Evolutionary conservation across 257 asterid genomes (phyloP).

Genomic region (Nicotiana knightiana): DNA sequence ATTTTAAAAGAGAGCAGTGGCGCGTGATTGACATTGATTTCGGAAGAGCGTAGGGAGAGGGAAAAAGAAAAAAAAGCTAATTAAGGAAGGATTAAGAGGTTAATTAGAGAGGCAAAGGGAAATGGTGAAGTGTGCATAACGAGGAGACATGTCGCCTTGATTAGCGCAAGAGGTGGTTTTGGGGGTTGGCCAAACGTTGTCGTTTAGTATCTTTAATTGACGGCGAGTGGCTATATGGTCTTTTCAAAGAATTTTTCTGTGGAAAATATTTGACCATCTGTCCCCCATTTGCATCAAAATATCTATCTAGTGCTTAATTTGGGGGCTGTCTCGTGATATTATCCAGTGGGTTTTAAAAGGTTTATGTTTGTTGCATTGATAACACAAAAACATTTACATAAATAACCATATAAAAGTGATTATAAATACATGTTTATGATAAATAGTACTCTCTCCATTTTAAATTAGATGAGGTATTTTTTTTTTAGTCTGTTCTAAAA

Average conservation of each 20-base stretch:
- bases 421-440: no score
- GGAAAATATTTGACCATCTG: conserved; percentile 12
- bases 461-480: no score
- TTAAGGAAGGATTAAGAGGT: background rate
- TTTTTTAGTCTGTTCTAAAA: no score
- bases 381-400: no score
- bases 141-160: conserved; percentile 27
- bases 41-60: background rate
- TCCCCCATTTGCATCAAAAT: background rate
- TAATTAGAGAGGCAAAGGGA: background rate
- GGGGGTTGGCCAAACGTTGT: conserved; percentile 2
- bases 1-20: background rate
- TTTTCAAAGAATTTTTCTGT: background rate
- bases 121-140: conserved; percentile 2
- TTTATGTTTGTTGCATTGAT: no score
- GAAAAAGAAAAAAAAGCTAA: background rate
- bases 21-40: background rate
- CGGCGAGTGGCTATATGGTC: background rate
- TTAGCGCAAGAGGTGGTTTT: conserved; percentile 21
- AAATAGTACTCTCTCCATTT: no score
- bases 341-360: no score
- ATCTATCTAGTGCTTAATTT: background rate
- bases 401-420: no score
- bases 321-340: background rate
- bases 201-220: background rate